Conservation (phyloP, 164 flowering plant genomes). For the Piper betle region DNA sequence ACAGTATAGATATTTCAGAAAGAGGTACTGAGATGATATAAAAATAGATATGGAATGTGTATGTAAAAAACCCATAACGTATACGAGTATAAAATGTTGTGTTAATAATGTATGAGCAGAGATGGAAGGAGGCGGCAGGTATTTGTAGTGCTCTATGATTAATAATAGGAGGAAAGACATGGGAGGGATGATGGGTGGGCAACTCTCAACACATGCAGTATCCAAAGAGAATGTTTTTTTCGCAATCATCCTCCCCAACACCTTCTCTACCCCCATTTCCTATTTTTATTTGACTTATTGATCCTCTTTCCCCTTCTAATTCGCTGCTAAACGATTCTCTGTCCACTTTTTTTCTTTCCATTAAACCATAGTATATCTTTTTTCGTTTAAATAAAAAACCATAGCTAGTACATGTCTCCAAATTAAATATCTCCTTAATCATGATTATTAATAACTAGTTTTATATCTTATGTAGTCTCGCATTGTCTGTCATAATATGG, state of each 20-base stretch:
- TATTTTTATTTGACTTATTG: constrained; percentile 14
- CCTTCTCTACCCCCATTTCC: constrained; percentile 34
- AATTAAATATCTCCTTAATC: neutral
- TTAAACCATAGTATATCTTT: neutral
- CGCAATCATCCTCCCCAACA: constrained; percentile 39
- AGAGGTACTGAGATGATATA: no score
- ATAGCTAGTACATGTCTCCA: constrained; percentile 3
- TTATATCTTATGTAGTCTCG: no score
- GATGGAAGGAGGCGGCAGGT: neutral
- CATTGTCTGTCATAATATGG: no score
- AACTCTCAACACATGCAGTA: constrained; percentile 49
- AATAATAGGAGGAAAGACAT: constrained; percentile 12
- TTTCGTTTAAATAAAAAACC: neutral
- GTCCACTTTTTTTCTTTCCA: neutral
- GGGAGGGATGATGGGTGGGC: constrained; percentile 31
- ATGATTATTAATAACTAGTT: no score
- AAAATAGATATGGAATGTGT: no score
- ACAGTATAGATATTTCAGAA: neutral
- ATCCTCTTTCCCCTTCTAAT: constrained; percentile 2
- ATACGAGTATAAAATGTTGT: neutral
- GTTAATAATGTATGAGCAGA: constrained; percentile 6
- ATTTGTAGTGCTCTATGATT: constrained; percentile 4
- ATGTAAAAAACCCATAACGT: neutral
- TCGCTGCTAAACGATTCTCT: no score
- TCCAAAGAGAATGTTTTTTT: constrained; percentile 31